Evolutionary conservation across 345 rosid species (phyloP).

Genomic region (Microthlaspi erraticum): DNA sequence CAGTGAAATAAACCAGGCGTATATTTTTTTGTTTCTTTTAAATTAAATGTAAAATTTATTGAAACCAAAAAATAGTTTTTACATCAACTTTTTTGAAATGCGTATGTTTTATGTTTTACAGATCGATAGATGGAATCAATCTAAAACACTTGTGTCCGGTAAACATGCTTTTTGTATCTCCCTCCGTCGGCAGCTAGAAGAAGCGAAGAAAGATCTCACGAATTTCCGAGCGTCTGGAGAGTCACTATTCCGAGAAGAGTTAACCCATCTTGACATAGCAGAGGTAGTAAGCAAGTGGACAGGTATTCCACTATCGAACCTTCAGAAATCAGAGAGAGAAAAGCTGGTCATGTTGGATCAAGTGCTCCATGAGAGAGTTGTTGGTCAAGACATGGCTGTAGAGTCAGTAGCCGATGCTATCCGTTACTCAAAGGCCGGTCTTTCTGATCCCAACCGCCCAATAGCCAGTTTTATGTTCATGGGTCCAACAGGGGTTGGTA

Average conservation of each 20-base stretch:
- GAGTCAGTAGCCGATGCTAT: slow-evolving; percentile 96
- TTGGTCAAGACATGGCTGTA: slow-evolving; percentile 96
- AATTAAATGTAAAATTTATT: too few relatives aligned
- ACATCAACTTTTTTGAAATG: not conserved
- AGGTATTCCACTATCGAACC: slow-evolving; percentile 93
- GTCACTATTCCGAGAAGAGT: slow-evolving; percentile 88
- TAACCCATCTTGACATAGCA: slow-evolving; percentile 84
- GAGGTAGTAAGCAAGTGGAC: slow-evolving; percentile 99
- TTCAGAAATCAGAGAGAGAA: slow-evolving; percentile 93
- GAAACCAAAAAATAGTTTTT: too few relatives aligned
- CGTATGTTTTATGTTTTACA: slow-evolving; percentile 38
- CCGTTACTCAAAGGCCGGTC: slow-evolving; percentile 93
- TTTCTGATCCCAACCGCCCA: slow-evolving; percentile 93
- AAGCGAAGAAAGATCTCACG: slow-evolving; percentile 81
- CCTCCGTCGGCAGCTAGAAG: slow-evolving; percentile 86
- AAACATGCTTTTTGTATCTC: too few relatives aligned
- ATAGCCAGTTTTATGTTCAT: slow-evolving; percentile 98
- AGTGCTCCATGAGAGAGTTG: slow-evolving; percentile 86
- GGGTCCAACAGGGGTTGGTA: slow-evolving; percentile 99
- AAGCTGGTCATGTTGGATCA: slow-evolving; percentile 77
- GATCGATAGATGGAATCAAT: slow-evolving; percentile 77
- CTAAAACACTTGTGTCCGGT: slow-evolving; percentile 72
- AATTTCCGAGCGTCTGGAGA: slow-evolving; percentile 71
- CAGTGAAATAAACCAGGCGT: too few relatives aligned
- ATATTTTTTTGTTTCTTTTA: too few relatives aligned